Conservation (phyloP, 2,329 filamentous ascomycete genomes). For the Xylariaceae sp. region DNA sequence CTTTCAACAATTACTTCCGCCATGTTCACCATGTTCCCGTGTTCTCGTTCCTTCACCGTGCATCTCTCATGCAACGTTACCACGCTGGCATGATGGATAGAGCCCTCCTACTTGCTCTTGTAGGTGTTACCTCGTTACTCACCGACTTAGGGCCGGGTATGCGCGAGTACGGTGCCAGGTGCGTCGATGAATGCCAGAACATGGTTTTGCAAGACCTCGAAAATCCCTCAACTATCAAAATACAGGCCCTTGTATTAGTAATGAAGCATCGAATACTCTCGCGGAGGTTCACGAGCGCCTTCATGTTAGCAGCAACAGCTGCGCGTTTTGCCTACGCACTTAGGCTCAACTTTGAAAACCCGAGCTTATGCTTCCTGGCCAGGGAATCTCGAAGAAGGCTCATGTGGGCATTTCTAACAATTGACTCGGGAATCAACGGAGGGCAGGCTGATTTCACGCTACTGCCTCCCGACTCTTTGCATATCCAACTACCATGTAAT, state of each 20-base stretch:
- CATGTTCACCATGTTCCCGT: slow-evolving; percentile 66
- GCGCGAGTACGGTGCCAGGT: slow-evolving; percentile 59
- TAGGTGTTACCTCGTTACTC: slow-evolving; percentile 63
- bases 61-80: slow-evolving; percentile 66
- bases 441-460: slow-evolving; percentile 55
- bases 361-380: slow-evolving; percentile 50
- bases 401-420: slow-evolving; percentile 58
- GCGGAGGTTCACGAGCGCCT: slow-evolving; percentile 53
- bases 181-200: slow-evolving; percentile 61
- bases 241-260: slow-evolving; percentile 55
- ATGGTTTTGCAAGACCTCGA: slow-evolving; percentile 61
- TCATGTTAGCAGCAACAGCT: slow-evolving; percentile 55
- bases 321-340: slow-evolving; percentile 57
- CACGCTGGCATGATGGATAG: slow-evolving; percentile 63
- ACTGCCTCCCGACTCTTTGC: slow-evolving; percentile 52
- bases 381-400: slow-evolving; percentile 42
- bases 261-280: slow-evolving; percentile 56
- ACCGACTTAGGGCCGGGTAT: slow-evolving; percentile 61
- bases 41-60: slow-evolving; percentile 64
- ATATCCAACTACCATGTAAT: slow-evolving; percentile 57
- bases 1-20: slow-evolving; percentile 64
- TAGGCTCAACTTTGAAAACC: slow-evolving; percentile 56
- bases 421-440: slow-evolving; percentile 55
- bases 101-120: slow-evolving; percentile 58
- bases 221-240: slow-evolving; percentile 62